These are phyloP conservation scores for Physaria fendleri DNA, from an alignment of 345 rosid species.

Conservation along the genomic window DNA sequence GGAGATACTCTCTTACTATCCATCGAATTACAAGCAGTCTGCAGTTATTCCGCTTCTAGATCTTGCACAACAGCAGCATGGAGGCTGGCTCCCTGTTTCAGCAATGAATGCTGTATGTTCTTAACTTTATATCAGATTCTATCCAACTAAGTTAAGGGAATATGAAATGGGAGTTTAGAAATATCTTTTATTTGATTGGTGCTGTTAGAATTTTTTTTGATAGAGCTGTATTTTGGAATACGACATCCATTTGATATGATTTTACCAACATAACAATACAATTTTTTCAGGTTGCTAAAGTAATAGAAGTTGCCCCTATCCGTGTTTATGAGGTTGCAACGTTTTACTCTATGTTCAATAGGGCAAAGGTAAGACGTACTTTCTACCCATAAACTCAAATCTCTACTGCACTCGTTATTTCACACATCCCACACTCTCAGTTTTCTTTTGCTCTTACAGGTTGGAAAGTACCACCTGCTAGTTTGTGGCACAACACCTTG, in stretches of 20 bases:
- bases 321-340: slow-evolving; percentile 97
- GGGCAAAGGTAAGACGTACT: slow-evolving; percentile 56
- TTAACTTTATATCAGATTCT: neutral
- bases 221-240: neutral
- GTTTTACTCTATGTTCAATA: slow-evolving; percentile 96
- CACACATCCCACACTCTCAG: neutral
- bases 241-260: neutral
- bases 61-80: slow-evolving; percentile 99
- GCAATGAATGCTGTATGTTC: slow-evolving; percentile 89
- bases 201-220: neutral
- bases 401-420: neutral
- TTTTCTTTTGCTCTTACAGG: slow-evolving; percentile 43
- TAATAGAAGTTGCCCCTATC: slow-evolving; percentile 84
- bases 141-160: neutral
- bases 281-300: slow-evolving; percentile 67
- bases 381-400: neutral
- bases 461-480: slow-evolving; percentile 89
- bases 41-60: slow-evolving; percentile 94
- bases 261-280: neutral
- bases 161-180: neutral
- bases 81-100: slow-evolving; percentile 99
- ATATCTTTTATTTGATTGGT: neutral
- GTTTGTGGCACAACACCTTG: slow-evolving; percentile 99
- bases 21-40: slow-evolving; percentile 97
- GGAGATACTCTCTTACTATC: slow-evolving; percentile 92